Conservation (phyloP, 148 eudicot genomes). For the Rhododendron ovatum region DNA sequence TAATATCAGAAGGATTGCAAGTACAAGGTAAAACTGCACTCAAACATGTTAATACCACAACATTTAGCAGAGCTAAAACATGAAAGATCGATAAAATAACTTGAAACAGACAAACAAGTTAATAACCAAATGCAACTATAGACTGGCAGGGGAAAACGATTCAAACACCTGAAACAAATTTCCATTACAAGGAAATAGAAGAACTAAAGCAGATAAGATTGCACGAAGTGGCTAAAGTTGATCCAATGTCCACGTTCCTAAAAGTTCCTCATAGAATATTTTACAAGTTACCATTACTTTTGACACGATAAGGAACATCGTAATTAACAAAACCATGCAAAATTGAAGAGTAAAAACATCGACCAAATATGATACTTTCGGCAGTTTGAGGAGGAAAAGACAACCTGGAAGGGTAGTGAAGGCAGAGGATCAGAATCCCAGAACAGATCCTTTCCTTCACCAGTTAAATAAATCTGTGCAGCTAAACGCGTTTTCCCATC, state of each 20-base stretch:
- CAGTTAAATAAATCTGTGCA: constrained; percentile 78
- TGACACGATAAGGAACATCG: not conserved
- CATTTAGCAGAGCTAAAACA: not conserved
- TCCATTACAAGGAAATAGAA: not conserved
- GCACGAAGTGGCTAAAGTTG: not conserved
- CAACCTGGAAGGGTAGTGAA: constrained; percentile 96
- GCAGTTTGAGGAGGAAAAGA: not conserved
- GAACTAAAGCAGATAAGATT: not conserved
- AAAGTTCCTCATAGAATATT: not conserved
- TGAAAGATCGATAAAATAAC: not conserved
- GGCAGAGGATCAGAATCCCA: constrained; percentile 79
- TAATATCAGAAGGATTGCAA: not conserved
- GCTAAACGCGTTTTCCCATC: constrained; percentile 83
- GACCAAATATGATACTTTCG: not conserved
- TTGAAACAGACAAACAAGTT: not conserved
- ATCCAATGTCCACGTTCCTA: not conserved
- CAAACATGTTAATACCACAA: not conserved
- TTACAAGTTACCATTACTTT: not conserved
- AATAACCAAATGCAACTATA: not conserved
- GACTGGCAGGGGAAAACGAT: not conserved
- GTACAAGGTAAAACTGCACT: not conserved
- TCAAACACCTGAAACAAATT: not conserved
- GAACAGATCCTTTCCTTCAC: constrained; percentile 53
- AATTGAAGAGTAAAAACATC: not conserved
- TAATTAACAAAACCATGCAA: not conserved